Conservation (phyloP, 805 yeast species). For the Naumovozyma dairenensis region DNA sequence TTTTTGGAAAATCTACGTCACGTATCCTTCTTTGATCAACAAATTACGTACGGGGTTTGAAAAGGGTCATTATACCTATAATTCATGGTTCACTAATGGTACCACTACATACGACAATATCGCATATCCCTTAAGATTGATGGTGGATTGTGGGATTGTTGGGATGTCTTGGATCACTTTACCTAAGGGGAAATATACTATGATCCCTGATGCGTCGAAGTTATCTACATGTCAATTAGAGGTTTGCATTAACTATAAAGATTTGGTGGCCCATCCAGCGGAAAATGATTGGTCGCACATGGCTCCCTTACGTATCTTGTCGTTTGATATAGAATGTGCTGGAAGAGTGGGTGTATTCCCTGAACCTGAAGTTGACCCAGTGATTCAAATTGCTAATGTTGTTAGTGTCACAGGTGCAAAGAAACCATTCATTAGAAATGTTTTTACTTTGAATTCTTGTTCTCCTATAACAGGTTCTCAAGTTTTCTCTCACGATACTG, state of each 20-base stretch:
- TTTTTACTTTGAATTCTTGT: conserved; percentile 87
- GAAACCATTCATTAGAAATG: conserved; percentile 89
- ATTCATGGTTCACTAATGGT: conserved; percentile 51
- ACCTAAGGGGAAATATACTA: conserved; percentile 59
- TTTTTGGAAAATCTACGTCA: conserved; percentile 63
- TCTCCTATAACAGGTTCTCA: conserved; percentile 91
- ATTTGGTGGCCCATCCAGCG: conserved; percentile 69
- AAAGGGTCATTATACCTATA: conserved; percentile 61
- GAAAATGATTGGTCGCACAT: conserved; percentile 90
- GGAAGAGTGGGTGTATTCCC: conserved; percentile 97
- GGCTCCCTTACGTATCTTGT: conserved; percentile 87
- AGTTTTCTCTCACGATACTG: conserved; percentile 64
- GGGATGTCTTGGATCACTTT: conserved; percentile 97
- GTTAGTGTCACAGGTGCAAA: conserved; percentile 65
- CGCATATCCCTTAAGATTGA: conserved; percentile 72
- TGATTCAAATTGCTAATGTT: conserved; percentile 94
- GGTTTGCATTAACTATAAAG: conserved; percentile 55
- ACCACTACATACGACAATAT: conserved; percentile 81
- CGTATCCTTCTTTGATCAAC: conserved; percentile 56
- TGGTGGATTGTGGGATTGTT: conserved; percentile 86
- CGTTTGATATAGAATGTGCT: conserved; percentile 97
- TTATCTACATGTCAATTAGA: conserved; percentile 83
- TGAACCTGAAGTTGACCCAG: conserved; percentile 86
- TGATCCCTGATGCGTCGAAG: conserved; percentile 33
- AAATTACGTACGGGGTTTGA: conserved; percentile 75